Percentiles rank a stretch among this genome's conserved stretches.
phyloP scores from a whole-genome alignment of 1,139 yeast species.

The Pichia sp. region DNA sequence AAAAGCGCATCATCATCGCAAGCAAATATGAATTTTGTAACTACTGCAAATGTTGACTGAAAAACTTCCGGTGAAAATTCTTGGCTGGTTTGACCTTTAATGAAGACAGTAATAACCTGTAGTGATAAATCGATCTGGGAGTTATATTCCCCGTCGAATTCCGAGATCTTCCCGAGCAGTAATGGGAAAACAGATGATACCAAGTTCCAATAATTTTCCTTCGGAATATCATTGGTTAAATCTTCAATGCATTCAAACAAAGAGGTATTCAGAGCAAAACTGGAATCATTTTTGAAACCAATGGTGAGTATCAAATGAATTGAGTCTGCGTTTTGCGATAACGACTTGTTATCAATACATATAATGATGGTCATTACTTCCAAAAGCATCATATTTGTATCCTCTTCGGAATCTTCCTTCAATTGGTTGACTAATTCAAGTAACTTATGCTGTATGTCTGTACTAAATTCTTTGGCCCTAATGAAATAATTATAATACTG shows the following conservation, averaged over 20 bases:
- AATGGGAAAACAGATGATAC: conserved; percentile 53
- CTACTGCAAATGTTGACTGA: conserved; percentile 45
- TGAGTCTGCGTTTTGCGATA: conserved; percentile 38
- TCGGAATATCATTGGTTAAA: conserved; percentile 46
- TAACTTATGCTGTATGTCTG: conserved; percentile 34
- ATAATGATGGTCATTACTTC: conserved; percentile 62
- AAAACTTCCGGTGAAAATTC: conserved; percentile 38
- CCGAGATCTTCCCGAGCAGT: conserved; percentile 39
- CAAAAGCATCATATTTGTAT: conserved; percentile 70
- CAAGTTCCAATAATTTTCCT: conserved; percentile 42
- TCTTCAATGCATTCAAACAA: conserved; percentile 56
- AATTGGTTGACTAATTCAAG: conserved; percentile 41
- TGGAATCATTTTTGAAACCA: conserved; percentile 71
- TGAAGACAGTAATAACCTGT: conserved; percentile 58
- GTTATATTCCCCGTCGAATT: conserved; percentile 39
- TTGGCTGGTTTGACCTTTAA: conserved; percentile 36
- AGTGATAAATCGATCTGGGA: conserved; percentile 63
- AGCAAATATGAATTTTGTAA: conserved; percentile 47
- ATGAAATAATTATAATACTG: conserved; percentile 51
- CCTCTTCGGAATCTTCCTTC: conserved; percentile 70
- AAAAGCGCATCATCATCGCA: conserved; percentile 76
- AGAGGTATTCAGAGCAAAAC: conserved; percentile 56
- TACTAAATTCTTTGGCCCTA: conserved; percentile 24
- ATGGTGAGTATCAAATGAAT: conserved; percentile 58
- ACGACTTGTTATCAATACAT: conserved; percentile 37